Evolutionary conservation across 306 rosid genomes (phyloP).

Genomic region (Vigna trinervia): DNA sequence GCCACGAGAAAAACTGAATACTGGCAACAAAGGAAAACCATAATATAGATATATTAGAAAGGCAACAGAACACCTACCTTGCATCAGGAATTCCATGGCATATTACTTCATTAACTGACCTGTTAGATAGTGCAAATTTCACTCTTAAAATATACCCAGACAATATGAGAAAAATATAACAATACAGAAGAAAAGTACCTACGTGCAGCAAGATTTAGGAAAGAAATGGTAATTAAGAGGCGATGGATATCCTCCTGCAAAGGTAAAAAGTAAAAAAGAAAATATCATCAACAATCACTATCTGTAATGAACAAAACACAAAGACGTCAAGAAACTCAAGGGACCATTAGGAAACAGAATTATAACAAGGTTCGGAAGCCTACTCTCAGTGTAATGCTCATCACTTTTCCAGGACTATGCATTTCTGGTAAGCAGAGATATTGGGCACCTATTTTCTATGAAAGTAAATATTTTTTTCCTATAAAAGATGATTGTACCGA

Average conservation of each 20-base stretch:
- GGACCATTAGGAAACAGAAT: background rate
- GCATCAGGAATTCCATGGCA: conserved; percentile 57
- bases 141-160: conserved; percentile 32
- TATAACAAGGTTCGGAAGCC: background rate
- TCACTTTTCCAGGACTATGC: background rate
- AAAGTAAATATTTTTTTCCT: background rate
- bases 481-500: background rate
- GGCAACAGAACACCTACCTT: conserved; percentile 52
- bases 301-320: conserved; percentile 14
- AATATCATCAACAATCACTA: conserved; percentile 22
- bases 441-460: background rate
- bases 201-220: conserved; percentile 99
- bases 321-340: conserved; percentile 32
- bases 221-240: conserved; percentile 91
- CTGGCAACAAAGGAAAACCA: background rate
- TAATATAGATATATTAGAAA: background rate
- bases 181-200: conserved; percentile 65
- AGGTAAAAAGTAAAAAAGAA: conserved; percentile 12
- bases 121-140: conserved; percentile 49
- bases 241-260: conserved; percentile 94
- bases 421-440: background rate
- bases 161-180: conserved; percentile 10
- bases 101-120: conserved; percentile 42
- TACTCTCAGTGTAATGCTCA: background rate
- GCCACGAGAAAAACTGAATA: background rate